Evolutionary conservation across 768 basidiomycete species (phyloP), one percentile per base, ranked within the genome.

Genomic region (Leccinum disarticulatum): DNA sequence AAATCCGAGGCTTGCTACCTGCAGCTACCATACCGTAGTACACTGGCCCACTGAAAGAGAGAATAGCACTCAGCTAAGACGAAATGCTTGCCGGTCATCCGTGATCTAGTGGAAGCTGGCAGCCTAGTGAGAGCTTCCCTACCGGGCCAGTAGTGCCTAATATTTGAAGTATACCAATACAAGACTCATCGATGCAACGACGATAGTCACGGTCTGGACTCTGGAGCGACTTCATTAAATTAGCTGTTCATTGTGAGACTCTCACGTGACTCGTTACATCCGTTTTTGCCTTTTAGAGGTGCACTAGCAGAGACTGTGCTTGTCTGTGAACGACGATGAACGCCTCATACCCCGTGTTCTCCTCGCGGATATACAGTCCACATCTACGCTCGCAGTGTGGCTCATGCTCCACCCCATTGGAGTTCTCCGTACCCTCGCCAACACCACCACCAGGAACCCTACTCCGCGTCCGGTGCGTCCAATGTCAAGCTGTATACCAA

Each of bases 391-490:
- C 88, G 1, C 79, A 77, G 46, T 93, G 91, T 70, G 75, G 78
- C 8, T 67, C 75, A 50, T 93, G 91, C 68, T 77, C 74, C 17
- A 62, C 75, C 2, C 73, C 74, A 2, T 74, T 93, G 17, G 90
- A 93, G 70, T 93, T 91, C 64, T 81, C 85, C 0, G 79, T 87
- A 4, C 91, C 89, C 0, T 75, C 70, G 0, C 83, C 87, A 0
- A 69, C 74, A 13, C 87, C 86, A n/a, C 73, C 80, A 17, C 74
- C 81, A 19, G 79, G 84, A 43, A 81, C 85, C 0, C 66, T 87
- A 5, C 82, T 93, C 9, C 81, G 81, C 60, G 74, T 95, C 57
- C 83, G 83, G 58, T 95, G 93, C 72, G 90, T 80, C 69, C 76
- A 79, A 49, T 95, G 93, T 73, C 77, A 81, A 56, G 70, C 77